Conservation (phyloP, 768 basidiomycete species). For the Kwoniella sp. region DNA sequence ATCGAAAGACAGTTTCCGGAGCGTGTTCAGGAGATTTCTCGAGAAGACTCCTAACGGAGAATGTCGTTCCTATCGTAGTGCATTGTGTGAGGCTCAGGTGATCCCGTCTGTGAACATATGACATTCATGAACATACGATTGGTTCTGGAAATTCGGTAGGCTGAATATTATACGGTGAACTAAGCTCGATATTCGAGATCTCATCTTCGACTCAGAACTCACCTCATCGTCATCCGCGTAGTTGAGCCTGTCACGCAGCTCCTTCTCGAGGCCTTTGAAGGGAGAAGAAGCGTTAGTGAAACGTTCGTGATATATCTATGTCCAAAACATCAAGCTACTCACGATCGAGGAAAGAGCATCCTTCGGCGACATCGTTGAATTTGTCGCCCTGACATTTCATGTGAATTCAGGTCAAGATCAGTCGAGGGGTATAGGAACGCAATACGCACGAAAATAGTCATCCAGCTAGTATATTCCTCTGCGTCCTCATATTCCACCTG, state of each 20-base stretch:
- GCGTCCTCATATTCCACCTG: constrained; percentile 14
- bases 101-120: not conserved
- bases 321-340: constrained; percentile 15
- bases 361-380: constrained; percentile 32
- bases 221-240: constrained; percentile 33
- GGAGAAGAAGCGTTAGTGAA: not conserved
- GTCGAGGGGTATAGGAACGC: constrained; percentile 17
- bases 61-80: constrained; percentile 33
- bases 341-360: constrained; percentile 40
- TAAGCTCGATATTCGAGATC: too few species aligned
- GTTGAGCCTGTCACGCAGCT: constrained; percentile 29
- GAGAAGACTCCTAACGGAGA: constrained; percentile 48
- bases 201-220: too few species aligned
- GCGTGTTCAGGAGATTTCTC: constrained; percentile 34
- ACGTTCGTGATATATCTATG: too few species aligned
- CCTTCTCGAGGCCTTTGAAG: constrained; percentile 30
- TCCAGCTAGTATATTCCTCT: constrained; percentile 30
- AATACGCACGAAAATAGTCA: constrained; percentile 33
- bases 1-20: constrained; percentile 46
- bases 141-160: constrained; percentile 41
- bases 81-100: not conserved
- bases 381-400: constrained; percentile 12
- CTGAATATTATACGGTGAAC: too few species aligned
- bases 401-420: too few species aligned
- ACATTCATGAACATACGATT: constrained; percentile 18